A percentile compares a stretch with the other conserved stretches of the same genome.
phyloP scores from a whole-genome alignment of 768 basidiomycete genomes.

The Favolaschia claudopus region DNA sequence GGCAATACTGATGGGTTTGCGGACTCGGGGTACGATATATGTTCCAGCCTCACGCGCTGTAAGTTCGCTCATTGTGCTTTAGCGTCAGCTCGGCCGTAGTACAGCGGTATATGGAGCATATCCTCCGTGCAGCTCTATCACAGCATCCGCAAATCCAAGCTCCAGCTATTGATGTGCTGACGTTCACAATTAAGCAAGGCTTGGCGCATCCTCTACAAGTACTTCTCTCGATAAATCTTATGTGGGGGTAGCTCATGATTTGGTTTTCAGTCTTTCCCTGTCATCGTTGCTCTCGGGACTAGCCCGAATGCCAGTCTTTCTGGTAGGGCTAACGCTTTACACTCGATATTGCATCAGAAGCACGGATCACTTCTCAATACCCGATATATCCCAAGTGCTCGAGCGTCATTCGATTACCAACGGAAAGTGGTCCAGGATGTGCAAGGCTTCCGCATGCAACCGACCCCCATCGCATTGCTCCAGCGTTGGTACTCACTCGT shows the following conservation, averaged over 20 bases:
- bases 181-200: constrained; percentile 94
- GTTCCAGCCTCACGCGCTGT: not conserved
- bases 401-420: constrained; percentile 87
- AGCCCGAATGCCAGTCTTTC: constrained; percentile 67
- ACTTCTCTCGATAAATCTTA: constrained; percentile 24
- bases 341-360: constrained; percentile 84
- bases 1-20: constrained; percentile 96
- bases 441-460: constrained; percentile 72
- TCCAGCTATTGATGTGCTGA: constrained; percentile 88
- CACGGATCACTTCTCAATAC: constrained; percentile 90
- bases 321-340: constrained; percentile 80
- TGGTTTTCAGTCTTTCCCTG: constrained; percentile 77
- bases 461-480: constrained; percentile 75
- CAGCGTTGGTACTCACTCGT: constrained; percentile 92
- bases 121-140: constrained; percentile 83
- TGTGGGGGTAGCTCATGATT: not conserved
- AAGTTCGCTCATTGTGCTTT: constrained; percentile 6
- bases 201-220: constrained; percentile 94
- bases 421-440: constrained; percentile 69
- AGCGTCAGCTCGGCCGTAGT: constrained; percentile 95
- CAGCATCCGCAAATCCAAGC: constrained; percentile 74
- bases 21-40: constrained; percentile 87
- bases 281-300: constrained; percentile 94
- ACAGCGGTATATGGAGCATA: constrained; percentile 87
- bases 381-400: constrained; percentile 82